phyloP scores from a whole-genome alignment of 805 yeast genomes.

The Candida bentonensis region DNA sequence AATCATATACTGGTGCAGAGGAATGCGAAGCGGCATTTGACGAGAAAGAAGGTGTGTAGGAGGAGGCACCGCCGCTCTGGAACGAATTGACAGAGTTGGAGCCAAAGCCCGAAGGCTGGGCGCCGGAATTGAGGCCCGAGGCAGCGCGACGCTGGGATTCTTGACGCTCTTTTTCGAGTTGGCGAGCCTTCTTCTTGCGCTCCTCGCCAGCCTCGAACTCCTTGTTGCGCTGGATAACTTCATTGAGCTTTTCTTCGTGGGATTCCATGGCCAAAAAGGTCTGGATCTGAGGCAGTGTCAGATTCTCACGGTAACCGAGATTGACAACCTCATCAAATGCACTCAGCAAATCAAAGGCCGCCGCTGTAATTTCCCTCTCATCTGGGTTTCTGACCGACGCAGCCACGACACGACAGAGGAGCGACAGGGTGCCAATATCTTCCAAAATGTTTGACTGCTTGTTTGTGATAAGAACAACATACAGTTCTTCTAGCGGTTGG shows the following conservation, averaged over 20 bases:
- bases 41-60: constrained; percentile 1
- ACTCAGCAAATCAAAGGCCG: constrained; percentile 76
- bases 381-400: constrained; percentile 57
- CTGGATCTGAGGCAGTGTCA: constrained; percentile 66
- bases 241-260: constrained; percentile 97
- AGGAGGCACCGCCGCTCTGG: constrained; percentile 21
- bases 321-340: constrained; percentile 91
- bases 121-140: constrained; percentile 16
- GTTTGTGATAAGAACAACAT: constrained; percentile 82
- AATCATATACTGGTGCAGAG: constrained; percentile 8
- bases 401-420: constrained; percentile 71
- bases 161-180: constrained; percentile 44
- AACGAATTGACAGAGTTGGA: neutral
- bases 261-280: constrained; percentile 94
- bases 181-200: constrained; percentile 89
- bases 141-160: constrained; percentile 24
- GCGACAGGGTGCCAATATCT: constrained; percentile 82
- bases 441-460: constrained; percentile 83
- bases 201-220: constrained; percentile 95
- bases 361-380: constrained; percentile 68
- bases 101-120: constrained; percentile 8
- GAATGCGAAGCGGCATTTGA: constrained; percentile 1
- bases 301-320: constrained; percentile 80
- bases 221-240: constrained; percentile 91
- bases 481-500: constrained; percentile 90